phyloP scores from a whole-genome alignment of 1,284 basidiomycete genomes.

The Pyrrhoderma noxium region DNA sequence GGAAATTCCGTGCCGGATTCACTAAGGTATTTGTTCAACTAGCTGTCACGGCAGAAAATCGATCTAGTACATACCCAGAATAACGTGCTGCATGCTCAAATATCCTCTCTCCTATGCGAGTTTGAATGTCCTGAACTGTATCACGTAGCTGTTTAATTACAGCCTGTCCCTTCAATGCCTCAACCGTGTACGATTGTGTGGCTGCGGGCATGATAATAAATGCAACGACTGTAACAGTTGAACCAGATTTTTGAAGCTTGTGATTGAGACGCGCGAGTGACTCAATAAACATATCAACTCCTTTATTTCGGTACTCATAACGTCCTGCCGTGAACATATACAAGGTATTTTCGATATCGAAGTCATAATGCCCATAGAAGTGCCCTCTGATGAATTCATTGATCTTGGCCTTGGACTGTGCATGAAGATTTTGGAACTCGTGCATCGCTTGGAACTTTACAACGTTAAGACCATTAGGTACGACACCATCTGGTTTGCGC shows the following conservation, averaged over 20 bases:
- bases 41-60: too few species aligned
- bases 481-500: constrained; percentile 95
- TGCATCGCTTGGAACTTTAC: constrained; percentile 95
- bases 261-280: constrained; percentile 89
- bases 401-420: constrained; percentile 90
- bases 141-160: constrained; percentile 95
- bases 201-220: constrained; percentile 99
- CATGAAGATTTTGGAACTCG: constrained; percentile 96
- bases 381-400: constrained; percentile 97
- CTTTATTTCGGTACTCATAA: constrained; percentile 99
- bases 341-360: constrained; percentile 92
- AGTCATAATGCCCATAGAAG: constrained; percentile 97
- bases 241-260: constrained; percentile 74
- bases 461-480: constrained; percentile 96
- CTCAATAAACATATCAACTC: constrained; percentile 99
- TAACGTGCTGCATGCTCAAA: constrained; percentile 94
- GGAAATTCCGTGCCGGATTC: constrained; percentile 70
- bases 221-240: constrained; percentile 84
- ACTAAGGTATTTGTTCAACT: too few species aligned
- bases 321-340: constrained; percentile 99
- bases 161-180: constrained; percentile 96
- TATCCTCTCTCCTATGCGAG: constrained; percentile 82
- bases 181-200: constrained; percentile 95
- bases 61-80: constrained; percentile 51
- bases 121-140: constrained; percentile 91